phyloP scores from a whole-genome alignment of 345 rosid species.

The Bruguiera parviflora region DNA sequence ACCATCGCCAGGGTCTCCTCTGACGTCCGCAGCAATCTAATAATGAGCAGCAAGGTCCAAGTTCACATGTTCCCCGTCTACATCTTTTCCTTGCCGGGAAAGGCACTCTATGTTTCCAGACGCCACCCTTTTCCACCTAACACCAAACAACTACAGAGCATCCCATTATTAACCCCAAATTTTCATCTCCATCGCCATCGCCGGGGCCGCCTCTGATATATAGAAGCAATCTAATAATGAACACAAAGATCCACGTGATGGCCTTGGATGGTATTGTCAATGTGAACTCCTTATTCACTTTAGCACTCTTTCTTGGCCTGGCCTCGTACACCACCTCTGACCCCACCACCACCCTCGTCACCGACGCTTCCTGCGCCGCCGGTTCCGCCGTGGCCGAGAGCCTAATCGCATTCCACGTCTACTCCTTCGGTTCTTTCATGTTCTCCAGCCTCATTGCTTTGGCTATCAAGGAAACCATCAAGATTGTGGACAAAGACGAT shows the following conservation, averaged over 20 bases:
- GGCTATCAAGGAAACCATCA: slow-evolving; percentile 66
- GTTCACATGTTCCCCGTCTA: background rate
- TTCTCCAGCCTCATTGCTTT: slow-evolving; percentile 80
- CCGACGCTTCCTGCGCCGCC: slow-evolving; percentile 38
- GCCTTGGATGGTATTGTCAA: slow-evolving; percentile 67
- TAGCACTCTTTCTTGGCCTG: slow-evolving; percentile 83
- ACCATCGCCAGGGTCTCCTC: background rate
- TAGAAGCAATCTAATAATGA: background rate
- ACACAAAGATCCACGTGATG: slow-evolving; percentile 43
- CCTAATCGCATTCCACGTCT: slow-evolving; percentile 66
- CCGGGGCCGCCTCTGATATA: background rate
- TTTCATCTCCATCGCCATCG: background rate
- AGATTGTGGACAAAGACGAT: slow-evolving; percentile 20
- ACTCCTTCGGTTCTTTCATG: slow-evolving; percentile 75
- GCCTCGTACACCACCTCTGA: slow-evolving; percentile 37
- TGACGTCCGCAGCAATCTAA: background rate
- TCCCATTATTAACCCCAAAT: background rate
- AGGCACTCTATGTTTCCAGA: background rate
- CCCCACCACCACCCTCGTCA: slow-evolving; percentile 24
- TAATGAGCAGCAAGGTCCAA: slow-evolving; percentile 28
- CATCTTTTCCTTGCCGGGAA: background rate
- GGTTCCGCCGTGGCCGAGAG: slow-evolving; percentile 37
- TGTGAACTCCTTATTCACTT: slow-evolving; percentile 78
- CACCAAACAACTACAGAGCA: background rate
- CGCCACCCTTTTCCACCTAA: background rate